phyloP scores from a whole-genome alignment of 768 basidiomycete genomes.

The Leccinellum rugosiceps region DNA sequence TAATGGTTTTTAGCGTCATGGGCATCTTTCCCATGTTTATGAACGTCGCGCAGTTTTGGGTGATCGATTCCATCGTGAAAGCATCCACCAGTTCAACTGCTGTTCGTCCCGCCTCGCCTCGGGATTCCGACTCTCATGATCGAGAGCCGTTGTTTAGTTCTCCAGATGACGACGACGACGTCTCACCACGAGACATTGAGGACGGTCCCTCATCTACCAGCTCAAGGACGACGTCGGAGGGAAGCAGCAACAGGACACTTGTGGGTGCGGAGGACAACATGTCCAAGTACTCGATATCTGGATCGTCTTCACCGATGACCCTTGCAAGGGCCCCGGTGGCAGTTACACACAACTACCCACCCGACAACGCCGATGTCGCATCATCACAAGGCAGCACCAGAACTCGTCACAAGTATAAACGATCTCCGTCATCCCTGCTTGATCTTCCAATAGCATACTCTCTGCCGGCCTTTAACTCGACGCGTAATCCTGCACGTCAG shows the following conservation, averaged over 20 bases:
- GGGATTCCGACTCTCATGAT: constrained; percentile 40
- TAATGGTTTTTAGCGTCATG: constrained; percentile 60
- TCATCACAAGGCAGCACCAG: constrained; percentile 18
- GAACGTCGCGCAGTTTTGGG: constrained; percentile 92
- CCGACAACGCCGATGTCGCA: constrained; percentile 43
- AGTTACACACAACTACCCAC: constrained; percentile 49
- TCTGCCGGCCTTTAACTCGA: constrained; percentile 31
- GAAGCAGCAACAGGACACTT: constrained; percentile 18
- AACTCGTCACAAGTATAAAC: constrained; percentile 26
- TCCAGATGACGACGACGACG: constrained; percentile 51
- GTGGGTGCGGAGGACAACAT: constrained; percentile 13
- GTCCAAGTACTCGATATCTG: constrained; percentile 9
- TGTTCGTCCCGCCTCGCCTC: constrained; percentile 39
- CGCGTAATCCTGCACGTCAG: constrained; percentile 5
- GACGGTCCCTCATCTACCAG: constrained; percentile 36
- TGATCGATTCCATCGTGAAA: constrained; percentile 92
- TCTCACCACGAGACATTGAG: constrained; percentile 42
- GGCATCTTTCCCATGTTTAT: constrained; percentile 86
- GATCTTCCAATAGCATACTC: constrained; percentile 28
- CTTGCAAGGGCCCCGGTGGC: constrained; percentile 3
- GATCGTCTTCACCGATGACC: constrained; percentile 14
- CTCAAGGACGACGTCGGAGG: constrained; percentile 35
- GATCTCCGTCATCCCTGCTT: constrained; percentile 41
- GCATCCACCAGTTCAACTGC: constrained; percentile 44
- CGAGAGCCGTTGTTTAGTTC: constrained; percentile 62